Percentiles rank a stretch among this genome's conserved stretches.
Evolutionary conservation across 129 eudicot species (phyloP).

Genomic region (Escallonia herrerae): DNA sequence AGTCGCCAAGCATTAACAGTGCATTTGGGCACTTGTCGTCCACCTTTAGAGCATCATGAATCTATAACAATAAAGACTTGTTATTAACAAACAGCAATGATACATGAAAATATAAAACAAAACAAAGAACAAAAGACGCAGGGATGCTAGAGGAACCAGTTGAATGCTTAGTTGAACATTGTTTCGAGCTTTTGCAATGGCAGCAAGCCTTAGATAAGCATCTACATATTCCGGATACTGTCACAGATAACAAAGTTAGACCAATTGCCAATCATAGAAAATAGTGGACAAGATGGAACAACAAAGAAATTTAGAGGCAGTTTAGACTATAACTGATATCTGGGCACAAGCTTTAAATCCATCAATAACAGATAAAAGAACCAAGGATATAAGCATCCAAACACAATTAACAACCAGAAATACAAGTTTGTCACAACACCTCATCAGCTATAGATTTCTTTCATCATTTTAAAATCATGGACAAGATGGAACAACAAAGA

Average conservation of each 20-base stretch:
- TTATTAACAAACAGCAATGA: slow-evolving; percentile 3
- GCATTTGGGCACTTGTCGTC: slow-evolving; percentile 93
- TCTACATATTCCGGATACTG: slow-evolving; percentile 94
- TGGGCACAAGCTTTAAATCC: not conserved
- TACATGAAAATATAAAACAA: not conserved
- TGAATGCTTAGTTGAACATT: slow-evolving; percentile 72
- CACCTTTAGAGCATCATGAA: slow-evolving; percentile 76
- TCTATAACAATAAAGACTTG: slow-evolving; percentile 31
- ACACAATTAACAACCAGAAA: too few species aligned
- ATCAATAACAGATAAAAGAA: too few species aligned
- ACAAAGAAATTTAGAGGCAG: not conserved
- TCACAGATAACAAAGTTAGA: slow-evolving; percentile 17
- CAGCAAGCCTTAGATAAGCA: slow-evolving; percentile 95
- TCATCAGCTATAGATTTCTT: too few species aligned
- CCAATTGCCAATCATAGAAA: slow-evolving; percentile 3
- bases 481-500: too few species aligned
- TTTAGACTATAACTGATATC: not conserved
- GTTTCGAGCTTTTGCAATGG: slow-evolving; percentile 89
- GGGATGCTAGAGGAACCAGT: slow-evolving; percentile 47
- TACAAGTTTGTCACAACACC: too few species aligned
- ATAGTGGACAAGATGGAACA: slow-evolving; percentile 1
- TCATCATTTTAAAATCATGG: too few species aligned
- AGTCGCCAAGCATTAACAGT: slow-evolving; percentile 82
- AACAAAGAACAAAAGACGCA: not conserved
- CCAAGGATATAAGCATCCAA: too few species aligned